A percentile compares a stretch with the other conserved stretches of the same genome.
These are phyloP conservation scores for Candida smagusa DNA, from an alignment of 1,139 yeast genomes.

Conservation along the genomic window DNA sequence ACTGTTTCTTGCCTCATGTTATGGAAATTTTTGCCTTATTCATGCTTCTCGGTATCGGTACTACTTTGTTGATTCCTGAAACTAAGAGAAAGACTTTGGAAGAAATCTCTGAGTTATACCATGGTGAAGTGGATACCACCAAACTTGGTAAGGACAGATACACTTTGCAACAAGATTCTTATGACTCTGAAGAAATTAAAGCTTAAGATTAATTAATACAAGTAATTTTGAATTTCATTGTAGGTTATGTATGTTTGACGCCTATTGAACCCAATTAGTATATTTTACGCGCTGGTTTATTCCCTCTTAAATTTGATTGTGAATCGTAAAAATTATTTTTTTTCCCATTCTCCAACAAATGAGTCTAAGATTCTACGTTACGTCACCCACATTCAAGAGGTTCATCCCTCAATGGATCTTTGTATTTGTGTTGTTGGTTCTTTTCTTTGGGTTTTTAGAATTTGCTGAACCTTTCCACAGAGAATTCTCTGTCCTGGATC, in stretches of 20 bases:
- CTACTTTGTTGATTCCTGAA: constrained; percentile 75
- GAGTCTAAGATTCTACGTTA: constrained; percentile 10
- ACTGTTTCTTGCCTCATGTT: constrained; percentile 86
- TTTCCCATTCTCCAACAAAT: constrained; percentile 1
- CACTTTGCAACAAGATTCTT: constrained; percentile 8
- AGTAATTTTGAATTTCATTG: constrained; percentile 1
- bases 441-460: constrained; percentile 21
- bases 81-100: constrained; percentile 87
- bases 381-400: constrained; percentile 11
- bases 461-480: constrained; percentile 17
- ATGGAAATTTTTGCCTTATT: constrained; percentile 90
- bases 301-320: constrained; percentile 1
- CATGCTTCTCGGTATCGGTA: constrained; percentile 74
- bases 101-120: constrained; percentile 71
- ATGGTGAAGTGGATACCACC: constrained; percentile 65
- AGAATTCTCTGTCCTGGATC: constrained; percentile 16
- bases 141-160: constrained; percentile 16
- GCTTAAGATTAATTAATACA: background rate
- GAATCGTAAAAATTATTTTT: background rate
- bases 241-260: background rate
- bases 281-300: background rate
- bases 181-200: constrained; percentile 1
- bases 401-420: constrained; percentile 17
- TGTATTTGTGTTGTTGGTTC: constrained; percentile 13
- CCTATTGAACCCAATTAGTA: background rate